Evolutionary conservation across 768 basidiomycete genomes (phyloP).

Genomic region (Tricholoma flavovirens): DNA sequence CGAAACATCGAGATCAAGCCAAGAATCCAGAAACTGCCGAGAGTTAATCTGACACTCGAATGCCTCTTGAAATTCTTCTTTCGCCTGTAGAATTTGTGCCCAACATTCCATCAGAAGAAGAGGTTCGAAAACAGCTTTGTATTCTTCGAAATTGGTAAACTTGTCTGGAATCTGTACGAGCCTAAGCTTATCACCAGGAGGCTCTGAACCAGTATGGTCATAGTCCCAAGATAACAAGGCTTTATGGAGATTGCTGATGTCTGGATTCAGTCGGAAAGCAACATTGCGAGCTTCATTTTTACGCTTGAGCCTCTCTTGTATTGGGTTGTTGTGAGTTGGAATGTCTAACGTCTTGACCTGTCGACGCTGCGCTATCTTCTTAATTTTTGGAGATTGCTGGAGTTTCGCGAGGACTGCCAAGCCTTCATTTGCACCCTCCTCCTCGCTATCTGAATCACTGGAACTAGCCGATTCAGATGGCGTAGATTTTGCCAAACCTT

Average conservation of each 20-base stretch:
- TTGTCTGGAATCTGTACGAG: slow-evolving; percentile 50
- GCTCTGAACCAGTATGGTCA: slow-evolving; percentile 54
- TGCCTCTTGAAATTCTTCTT: slow-evolving; percentile 52
- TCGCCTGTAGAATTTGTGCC: slow-evolving; percentile 78
- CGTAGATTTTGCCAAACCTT: slow-evolving; percentile 20
- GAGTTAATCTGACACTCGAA: slow-evolving; percentile 61
- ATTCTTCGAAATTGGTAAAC: slow-evolving; percentile 63
- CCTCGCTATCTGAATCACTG: slow-evolving; percentile 40
- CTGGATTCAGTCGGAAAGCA: slow-evolving; percentile 72
- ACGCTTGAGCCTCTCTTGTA: slow-evolving; percentile 45
- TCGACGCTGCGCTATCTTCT: slow-evolving; percentile 52
- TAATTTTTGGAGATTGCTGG: slow-evolving; percentile 56
- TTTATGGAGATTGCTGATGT: slow-evolving; percentile 74
- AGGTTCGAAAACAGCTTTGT: slow-evolving; percentile 75
- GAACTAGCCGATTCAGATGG: slow-evolving; percentile 34
- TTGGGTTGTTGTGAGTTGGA: slow-evolving; percentile 37
- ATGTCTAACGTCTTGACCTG: slow-evolving; percentile 60
- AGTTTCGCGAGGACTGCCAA: slow-evolving; percentile 52
- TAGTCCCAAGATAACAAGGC: slow-evolving; percentile 85
- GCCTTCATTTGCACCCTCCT: slow-evolving; percentile 39
- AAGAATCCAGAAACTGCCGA: slow-evolving; percentile 73
- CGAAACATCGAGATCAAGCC: slow-evolving; percentile 70
- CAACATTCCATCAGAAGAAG: slow-evolving; percentile 86
- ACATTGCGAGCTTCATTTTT: slow-evolving; percentile 58
- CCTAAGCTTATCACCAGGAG: slow-evolving; percentile 43